Evolutionary conservation across 2,329 filamentous ascomycete genomes (phyloP).

Genomic region (Colletotrichum agaves): DNA sequence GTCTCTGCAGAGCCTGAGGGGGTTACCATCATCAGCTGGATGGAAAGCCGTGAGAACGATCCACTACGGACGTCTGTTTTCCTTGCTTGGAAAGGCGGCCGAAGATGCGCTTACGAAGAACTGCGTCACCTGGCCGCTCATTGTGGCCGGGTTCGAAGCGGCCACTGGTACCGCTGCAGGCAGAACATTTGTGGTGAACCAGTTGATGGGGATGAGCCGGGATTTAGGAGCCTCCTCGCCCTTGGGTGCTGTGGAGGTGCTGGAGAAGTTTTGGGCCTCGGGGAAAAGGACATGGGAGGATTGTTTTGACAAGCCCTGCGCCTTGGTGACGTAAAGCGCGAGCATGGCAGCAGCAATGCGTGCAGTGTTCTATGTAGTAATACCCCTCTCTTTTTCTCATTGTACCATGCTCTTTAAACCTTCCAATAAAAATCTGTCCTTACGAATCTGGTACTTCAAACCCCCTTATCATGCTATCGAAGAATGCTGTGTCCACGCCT

Average conservation of each 20-base stretch:
- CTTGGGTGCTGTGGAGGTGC: not conserved
- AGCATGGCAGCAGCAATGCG: not conserved
- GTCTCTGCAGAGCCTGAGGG: conserved; percentile 47
- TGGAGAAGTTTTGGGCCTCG: conserved; percentile 23
- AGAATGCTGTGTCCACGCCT: conserved; percentile 49
- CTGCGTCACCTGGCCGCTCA: conserved; percentile 9
- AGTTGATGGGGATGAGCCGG: not conserved
- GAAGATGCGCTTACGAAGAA: not conserved
- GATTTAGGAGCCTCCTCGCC: conserved; percentile 3
- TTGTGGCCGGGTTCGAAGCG: conserved; percentile 28
- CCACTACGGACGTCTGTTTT: conserved; percentile 35
- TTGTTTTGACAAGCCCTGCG: conserved; percentile 21
- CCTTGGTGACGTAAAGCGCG: not conserved
- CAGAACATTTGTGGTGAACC: not conserved
- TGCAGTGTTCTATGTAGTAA: not conserved
- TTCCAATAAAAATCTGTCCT: too few relatives aligned
- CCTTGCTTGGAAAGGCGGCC: conserved; percentile 36
- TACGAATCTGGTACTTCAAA: not conserved
- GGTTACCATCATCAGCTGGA: conserved; percentile 40
- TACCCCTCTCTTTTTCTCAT: too few relatives aligned
- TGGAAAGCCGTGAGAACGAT: conserved; percentile 32
- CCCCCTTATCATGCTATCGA: conserved; percentile 39
- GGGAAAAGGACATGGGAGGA: conserved; percentile 10
- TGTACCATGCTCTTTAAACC: too few relatives aligned
- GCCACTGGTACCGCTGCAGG: not conserved